Percentiles rank a stretch among this genome's conserved stretches.
These are phyloP conservation scores for Trichoderma aggressivum DNA, from an alignment of 2,329 filamentous ascomycete species.

Conservation along the genomic window DNA sequence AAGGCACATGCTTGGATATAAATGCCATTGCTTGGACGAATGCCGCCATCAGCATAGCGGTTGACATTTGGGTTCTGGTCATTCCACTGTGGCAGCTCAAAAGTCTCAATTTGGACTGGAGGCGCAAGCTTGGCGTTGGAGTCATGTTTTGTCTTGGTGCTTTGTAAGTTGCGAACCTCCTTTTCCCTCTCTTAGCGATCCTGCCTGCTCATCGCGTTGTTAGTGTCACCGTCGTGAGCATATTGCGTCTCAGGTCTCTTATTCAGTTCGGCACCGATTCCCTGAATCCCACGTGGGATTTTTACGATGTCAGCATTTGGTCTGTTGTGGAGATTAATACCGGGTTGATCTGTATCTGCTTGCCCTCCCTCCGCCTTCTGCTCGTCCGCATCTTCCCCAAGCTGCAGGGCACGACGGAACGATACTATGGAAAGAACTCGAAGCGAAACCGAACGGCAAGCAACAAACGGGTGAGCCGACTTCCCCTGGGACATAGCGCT, in stretches of 20 bases:
- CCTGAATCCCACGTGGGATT: conserved; percentile 36
- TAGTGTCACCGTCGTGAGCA: conserved; percentile 38
- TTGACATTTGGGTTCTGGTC: conserved; percentile 51
- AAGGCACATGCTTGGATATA: conserved; percentile 48
- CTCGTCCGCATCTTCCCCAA: conserved; percentile 39
- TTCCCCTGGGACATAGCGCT: conserved; percentile 23
- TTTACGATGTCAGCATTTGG: conserved; percentile 32
- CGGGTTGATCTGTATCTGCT: conserved; percentile 39
- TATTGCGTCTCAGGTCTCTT: conserved; percentile 36
- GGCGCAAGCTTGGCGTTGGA: conserved; percentile 47
- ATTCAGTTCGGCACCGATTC: conserved; percentile 30
- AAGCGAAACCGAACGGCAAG: conserved; percentile 19
- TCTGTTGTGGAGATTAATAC: conserved; percentile 39
- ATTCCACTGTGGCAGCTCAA: conserved; percentile 47
- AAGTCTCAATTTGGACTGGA: conserved; percentile 42
- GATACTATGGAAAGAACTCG: conserved; percentile 29
- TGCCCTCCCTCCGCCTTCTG: conserved; percentile 36
- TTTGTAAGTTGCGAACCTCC: conserved; percentile 34
- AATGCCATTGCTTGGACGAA: conserved; percentile 50
- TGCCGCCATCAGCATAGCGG: conserved; percentile 49
- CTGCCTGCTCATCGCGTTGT: neutral
- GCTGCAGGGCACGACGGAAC: conserved; percentile 30
- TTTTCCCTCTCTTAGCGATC: neutral
- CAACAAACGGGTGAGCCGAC: conserved; percentile 18
- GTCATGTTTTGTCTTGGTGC: conserved; percentile 51